Base-by-base conservation (phyloP, 176 grass and related monocot genomes). In the Dendrocalamus sinicus region DNA sequence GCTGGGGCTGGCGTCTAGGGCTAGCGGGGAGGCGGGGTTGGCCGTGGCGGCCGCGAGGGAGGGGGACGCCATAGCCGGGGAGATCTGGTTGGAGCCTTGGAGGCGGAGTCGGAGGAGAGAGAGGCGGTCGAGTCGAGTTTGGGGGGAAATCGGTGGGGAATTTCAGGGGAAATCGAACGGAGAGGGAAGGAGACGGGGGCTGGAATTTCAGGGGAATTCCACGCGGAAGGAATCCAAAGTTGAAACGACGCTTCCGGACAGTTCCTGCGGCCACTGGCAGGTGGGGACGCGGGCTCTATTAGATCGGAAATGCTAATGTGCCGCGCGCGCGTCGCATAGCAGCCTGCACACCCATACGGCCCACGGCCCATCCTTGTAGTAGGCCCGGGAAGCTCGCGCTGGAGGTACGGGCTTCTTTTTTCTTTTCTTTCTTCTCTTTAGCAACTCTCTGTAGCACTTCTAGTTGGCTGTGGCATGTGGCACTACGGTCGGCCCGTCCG, bases 1-100 rank as follows among this genome's bases (percentile, higher is more conserved):
- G 68, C 35, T 67, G 17, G 85, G 85, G 69, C 65, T 80, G 70
- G 81, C 17, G 53, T 91, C 85, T 70, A 80, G 85, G 62, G 64
- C 55, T 30, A 78, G 63, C 37, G 83, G 64, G 64, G 83, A 35
- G 74, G 44, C 54, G 67, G 40, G 35, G 81, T 22, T 73, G 53
- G 74, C 39, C 16, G 51, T 37, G 14, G 82, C 73, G 50, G 51
- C 83, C 51, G 83, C 54, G 39, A 85, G 22, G 61, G 83, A 68
- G 0, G 73, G 73, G 39, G 83, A 85, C 72, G 72, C 60, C 83
- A 84, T 84, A 60, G 60, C 57, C 1, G 13, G 8, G 41, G 70
- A 6, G 24, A 76, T 76, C 72, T 40, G 72, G 20, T 41, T 53
- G 17, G 55, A 43, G 39, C 7, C 9, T 41, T 53, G 17, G 55